Evolutionary conservation across 2,329 filamentous ascomycete species (phyloP).

Genomic region (Scedosporium dehoogii): DNA sequence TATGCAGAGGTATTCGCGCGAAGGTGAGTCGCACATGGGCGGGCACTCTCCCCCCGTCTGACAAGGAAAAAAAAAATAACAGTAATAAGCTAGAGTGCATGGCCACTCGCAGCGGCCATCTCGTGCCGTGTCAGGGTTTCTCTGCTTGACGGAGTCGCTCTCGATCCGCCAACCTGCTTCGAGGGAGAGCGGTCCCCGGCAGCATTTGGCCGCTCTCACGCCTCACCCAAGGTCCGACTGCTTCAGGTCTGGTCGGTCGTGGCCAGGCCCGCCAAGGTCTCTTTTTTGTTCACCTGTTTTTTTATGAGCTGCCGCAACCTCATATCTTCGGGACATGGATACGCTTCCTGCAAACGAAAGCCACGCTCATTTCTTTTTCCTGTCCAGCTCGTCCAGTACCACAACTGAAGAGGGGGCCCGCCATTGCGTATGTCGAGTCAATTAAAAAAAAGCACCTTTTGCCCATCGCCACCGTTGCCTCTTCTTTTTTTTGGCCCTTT

Average conservation of each 20-base stretch:
- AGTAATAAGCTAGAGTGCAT: not conserved
- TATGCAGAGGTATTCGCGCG: not conserved
- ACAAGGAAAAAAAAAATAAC: not conserved
- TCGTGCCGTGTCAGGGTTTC: too few species aligned
- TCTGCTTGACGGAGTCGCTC: not conserved
- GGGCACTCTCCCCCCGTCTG: not conserved
- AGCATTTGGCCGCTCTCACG: not conserved
- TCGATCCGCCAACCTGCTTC: not conserved
- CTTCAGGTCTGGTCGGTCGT: not conserved
- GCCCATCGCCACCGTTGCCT: not conserved
- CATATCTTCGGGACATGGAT: not conserved
- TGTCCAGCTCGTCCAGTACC: not conserved
- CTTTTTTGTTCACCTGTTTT: not conserved
- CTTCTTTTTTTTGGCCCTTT: not conserved
- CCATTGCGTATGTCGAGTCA: slow-evolving; percentile 1
- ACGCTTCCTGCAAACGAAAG: not conserved
- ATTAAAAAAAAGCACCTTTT: not conserved
- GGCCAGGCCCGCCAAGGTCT: not conserved
- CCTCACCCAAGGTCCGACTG: not conserved
- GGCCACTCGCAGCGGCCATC: not conserved
- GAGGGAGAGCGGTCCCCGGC: not conserved
- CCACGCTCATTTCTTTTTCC: not conserved
- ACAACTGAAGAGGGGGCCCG: not conserved
- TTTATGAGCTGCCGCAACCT: not conserved
- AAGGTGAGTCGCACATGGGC: not conserved